Percentiles rank a stretch among this genome's conserved stretches.
Evolutionary conservation across 495 filamentous ascomycete genomes (phyloP).

Genomic region (Copromyces sp.): DNA sequence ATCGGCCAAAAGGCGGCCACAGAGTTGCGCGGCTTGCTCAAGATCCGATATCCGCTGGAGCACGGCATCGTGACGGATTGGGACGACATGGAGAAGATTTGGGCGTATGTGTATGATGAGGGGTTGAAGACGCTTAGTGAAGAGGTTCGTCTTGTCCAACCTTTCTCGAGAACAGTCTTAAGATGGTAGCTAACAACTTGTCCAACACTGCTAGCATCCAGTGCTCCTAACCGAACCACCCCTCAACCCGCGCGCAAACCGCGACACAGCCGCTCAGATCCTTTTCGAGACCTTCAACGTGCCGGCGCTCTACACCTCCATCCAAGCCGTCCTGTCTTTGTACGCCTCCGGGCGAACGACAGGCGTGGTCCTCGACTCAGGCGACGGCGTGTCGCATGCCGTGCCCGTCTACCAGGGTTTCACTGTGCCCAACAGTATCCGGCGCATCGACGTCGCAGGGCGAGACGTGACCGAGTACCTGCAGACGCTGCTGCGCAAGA

Average conservation of each 20-base stretch:
- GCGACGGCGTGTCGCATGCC: conserved; percentile 94
- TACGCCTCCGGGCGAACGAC: conserved; percentile 96
- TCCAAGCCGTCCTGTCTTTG: conserved; percentile 92
- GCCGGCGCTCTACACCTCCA: conserved; percentile 89
- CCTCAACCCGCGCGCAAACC: conserved; percentile 89
- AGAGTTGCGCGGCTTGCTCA: conserved; percentile 84
- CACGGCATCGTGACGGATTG: conserved; percentile 99
- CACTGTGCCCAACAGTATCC: conserved; percentile 88
- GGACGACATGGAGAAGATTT: conserved; percentile 99
- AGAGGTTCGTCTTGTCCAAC: conserved; percentile 49
- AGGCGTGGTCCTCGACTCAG: conserved; percentile 88
- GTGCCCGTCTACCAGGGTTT: conserved; percentile 98
- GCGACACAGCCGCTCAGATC: conserved; percentile 93
- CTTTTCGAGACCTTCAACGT: conserved; percentile 99
- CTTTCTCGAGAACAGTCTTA: neutral
- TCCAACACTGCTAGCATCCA: conserved; percentile 53
- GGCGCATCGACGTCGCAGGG: conserved; percentile 93
- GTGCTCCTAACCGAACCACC: conserved; percentile 95
- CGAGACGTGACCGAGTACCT: conserved; percentile 95
- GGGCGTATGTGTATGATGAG: conserved; percentile 60
- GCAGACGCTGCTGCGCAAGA: conserved; percentile 83
- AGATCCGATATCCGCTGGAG: conserved; percentile 90
- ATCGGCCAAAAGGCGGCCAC: conserved; percentile 85
- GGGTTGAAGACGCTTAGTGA: conserved; percentile 89
- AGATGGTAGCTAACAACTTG: conserved; percentile 2